Evolutionary conservation across 495 filamentous ascomycete genomes (phyloP), one percentile per base, ranked within the genome.

Genomic region (Pseudevernia furfuracea): DNA sequence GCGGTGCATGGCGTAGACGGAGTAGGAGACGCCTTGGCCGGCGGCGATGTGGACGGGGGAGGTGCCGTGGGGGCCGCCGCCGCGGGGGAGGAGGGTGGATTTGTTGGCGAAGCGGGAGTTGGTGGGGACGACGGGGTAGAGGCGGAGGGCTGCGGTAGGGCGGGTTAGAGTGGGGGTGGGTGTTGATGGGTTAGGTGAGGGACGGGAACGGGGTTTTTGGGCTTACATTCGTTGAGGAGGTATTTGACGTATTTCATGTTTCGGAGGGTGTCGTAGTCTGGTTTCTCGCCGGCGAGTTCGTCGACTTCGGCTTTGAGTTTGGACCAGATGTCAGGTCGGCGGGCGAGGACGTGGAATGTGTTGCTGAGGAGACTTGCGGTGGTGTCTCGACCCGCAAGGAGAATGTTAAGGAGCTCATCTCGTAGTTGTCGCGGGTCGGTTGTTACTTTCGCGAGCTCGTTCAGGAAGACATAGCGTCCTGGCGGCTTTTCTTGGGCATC

Each of bases 371-470:
- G 68, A 34, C 71, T 71, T 2, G 79, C 80, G 39, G 61, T 63
- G 4, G 65, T 53, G n/a, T 67, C 65, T 19, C 60, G 37, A 15
- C 60, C 65, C 2, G 86, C 86, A 3, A 84, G 75, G 1, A 89
- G 76, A 46, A 89, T 79, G 61, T 86, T 83, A 41, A 89, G 76
- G 64, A 84, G 76, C 67, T 87, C 81, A 67, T 84, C 80, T 34
- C 86, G 75, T 25, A 90, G 74, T 41, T 83, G 76, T 41, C 78
- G 78, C 0, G 81, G 79, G 66, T 89, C 77, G 49, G 81, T 76
- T 1, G 81, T 87, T 32, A 82, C 76, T 19, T 79, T 80, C 7
- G 80, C 82, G 43, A 91, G 73, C 17, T 84, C 86, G 60, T 87
- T 73, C 1, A 89, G 77, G 55, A 90, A 44, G 19, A 48, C 32